phyloP scores from a whole-genome alignment of 495 filamentous ascomycete species.

The Haplographium delicatum region DNA sequence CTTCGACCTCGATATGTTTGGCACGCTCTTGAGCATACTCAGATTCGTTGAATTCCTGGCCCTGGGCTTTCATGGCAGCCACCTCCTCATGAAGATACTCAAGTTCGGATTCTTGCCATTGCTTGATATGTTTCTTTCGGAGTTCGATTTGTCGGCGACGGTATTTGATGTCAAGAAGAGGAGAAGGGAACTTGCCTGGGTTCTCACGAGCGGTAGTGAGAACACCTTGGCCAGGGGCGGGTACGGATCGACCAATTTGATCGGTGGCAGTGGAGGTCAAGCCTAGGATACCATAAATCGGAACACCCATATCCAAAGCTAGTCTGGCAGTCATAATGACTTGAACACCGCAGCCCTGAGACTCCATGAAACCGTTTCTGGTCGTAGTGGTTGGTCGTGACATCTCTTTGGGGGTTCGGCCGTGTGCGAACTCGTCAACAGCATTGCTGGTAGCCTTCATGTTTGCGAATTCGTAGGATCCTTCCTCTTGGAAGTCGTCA shows the following conservation, averaged over 20 bases:
- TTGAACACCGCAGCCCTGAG: conserved; percentile 96
- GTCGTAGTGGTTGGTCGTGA: conserved; percentile 95
- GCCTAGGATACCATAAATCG: conserved; percentile 91
- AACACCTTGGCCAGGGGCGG: conserved; percentile 93
- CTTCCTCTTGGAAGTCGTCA: conserved; percentile 99
- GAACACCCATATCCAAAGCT: conserved; percentile 96
- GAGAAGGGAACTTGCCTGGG: conserved; percentile 84
- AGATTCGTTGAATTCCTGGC: conserved; percentile 62
- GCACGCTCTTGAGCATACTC: conserved; percentile 86
- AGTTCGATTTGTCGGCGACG: conserved; percentile 90
- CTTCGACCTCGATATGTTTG: conserved; percentile 83
- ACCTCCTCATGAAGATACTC: conserved; percentile 90
- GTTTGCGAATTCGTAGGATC: conserved; percentile 99
- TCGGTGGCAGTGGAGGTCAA: conserved; percentile 97
- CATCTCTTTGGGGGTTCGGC: conserved; percentile 95
- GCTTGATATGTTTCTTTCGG: conserved; percentile 83
- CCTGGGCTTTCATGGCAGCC: conserved; percentile 81
- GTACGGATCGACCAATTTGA: conserved; percentile 97
- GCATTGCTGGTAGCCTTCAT: conserved; percentile 99
- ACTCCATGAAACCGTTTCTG: conserved; percentile 98
- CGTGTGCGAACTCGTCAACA: conserved; percentile 91
- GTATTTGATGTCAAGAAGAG: conserved; percentile 94
- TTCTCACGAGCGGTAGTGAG: conserved; percentile 95
- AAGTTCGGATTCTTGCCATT: conserved; percentile 93
- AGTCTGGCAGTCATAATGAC: conserved; percentile 97